These are phyloP conservation scores for Mycena indigotica DNA, from an alignment of 768 basidiomycete genomes.

Conservation along the genomic window DNA sequence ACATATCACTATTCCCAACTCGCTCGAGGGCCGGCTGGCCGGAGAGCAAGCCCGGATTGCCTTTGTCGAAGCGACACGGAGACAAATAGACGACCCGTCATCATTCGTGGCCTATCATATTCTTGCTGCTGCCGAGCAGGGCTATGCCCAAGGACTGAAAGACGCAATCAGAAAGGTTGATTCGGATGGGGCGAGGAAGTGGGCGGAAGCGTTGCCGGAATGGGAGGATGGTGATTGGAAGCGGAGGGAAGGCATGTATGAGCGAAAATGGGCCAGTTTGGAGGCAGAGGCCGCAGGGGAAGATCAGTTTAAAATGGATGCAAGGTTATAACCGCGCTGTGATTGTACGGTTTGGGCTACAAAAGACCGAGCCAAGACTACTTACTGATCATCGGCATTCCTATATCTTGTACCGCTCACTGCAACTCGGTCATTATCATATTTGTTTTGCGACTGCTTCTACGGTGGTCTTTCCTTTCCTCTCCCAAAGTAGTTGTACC, in stretches of 20 bases:
- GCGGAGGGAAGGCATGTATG: conserved; percentile 39
- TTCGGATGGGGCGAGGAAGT: conserved; percentile 28
- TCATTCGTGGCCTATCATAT: conserved; percentile 41
- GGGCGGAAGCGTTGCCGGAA: conserved; percentile 33
- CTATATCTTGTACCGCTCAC: too few relatives aligned
- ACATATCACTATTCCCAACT: conserved; percentile 35
- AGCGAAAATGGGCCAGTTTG: conserved; percentile 37
- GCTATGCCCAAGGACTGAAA: conserved; percentile 37
- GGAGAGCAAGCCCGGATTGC: conserved; percentile 42
- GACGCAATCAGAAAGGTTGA: conserved; percentile 34
- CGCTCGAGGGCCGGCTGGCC: conserved; percentile 33
- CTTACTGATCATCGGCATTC: too few relatives aligned
- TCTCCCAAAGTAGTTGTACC: too few relatives aligned
- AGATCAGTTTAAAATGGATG: neutral
- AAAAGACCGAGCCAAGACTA: too few relatives aligned
- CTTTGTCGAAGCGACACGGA: conserved; percentile 18
- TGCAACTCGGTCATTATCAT: too few relatives aligned
- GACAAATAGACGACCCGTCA: conserved; percentile 28
- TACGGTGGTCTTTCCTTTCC: too few relatives aligned
- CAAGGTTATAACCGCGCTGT: too few relatives aligned
- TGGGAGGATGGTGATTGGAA: conserved; percentile 39
- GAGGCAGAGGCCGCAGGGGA: conserved; percentile 27
- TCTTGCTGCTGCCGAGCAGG: conserved; percentile 36
- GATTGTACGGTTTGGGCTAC: too few relatives aligned
- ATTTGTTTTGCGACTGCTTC: too few relatives aligned